Evolutionary conservation across 768 basidiomycete genomes (phyloP), one percentile per base, ranked within the genome.

Genomic region (Calocera viscosa): DNA sequence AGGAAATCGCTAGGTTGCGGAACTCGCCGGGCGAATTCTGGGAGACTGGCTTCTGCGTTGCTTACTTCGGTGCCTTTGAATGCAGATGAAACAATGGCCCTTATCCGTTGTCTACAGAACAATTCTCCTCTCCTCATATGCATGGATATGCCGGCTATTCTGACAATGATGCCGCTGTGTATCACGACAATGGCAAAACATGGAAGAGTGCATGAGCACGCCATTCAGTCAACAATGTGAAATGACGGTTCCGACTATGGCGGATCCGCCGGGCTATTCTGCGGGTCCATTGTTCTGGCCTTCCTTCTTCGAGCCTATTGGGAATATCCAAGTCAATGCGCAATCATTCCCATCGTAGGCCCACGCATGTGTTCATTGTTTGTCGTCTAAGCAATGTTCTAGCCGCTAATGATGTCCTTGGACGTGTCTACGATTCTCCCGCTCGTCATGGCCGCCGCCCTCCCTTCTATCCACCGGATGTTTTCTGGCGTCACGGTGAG

Each of bases 81-180:
- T n/a, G n/a, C n/a, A n/a, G n/a, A n/a, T n/a, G n/a, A n/a, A 47
- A 47, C 43, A 47, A 47, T 47, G 43, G 43, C 43, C 43, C 43
- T 47, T 47, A 47, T 24, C 43, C 19, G 43, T 24, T 17, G 43
- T 19, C 5, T 8, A 17, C 19, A 19, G 19, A 24, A 47, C 24
- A 7, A 38, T 47, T 19, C 43, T 47, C 8, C 7, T 17, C 24
- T 47, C 5, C 39, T 47, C 43, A 7, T 17, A 47, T 19, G 43
- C 19, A 5, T 47, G 19, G 24, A 3, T 19, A 47, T 47, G 5
- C 16, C 43, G 5, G 24, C 19, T 7, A 5, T 47, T 47, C 43
- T 47, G 43, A 38, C 35, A 38, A 38, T 38, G 7, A 38, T 5
- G 35, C 35, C 35, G 35, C 35, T 5, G 5, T 38, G 35, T 38